Conservation (phyloP, 371 early-diverging fungal species). For the Mucor irregularis region DNA sequence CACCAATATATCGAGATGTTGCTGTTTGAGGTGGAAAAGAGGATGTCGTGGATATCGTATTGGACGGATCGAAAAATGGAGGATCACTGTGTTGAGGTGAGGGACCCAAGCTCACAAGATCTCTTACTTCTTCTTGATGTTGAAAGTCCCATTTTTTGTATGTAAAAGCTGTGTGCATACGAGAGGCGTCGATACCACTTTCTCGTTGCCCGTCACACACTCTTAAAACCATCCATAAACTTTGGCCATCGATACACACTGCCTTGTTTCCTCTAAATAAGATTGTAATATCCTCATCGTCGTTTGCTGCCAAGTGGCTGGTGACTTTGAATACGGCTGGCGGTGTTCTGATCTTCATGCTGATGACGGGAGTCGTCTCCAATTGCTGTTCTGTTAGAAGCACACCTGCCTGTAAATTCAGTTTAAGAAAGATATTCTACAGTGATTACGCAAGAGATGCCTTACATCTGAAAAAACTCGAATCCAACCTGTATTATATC, state of each 20-base stretch:
- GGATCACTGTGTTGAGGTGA: slow-evolving; percentile 7
- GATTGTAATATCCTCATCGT: slow-evolving; percentile 64
- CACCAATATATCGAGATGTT: slow-evolving; percentile 59
- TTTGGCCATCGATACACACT: slow-evolving; percentile 63
- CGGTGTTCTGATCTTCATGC: slow-evolving; percentile 56
- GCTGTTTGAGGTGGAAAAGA: slow-evolving; percentile 32
- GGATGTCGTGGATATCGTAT: not conserved
- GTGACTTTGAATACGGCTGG: slow-evolving; percentile 39
- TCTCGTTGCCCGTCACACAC: slow-evolving; percentile 51
- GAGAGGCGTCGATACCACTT: slow-evolving; percentile 44
- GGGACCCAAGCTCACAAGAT: slow-evolving; percentile 55
- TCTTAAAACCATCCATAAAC: slow-evolving; percentile 60
- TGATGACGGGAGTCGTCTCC: slow-evolving; percentile 49
- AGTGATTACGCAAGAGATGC: too few species aligned
- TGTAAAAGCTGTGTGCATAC: slow-evolving; percentile 52
- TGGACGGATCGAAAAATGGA: slow-evolving; percentile 14
- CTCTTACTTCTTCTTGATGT: slow-evolving; percentile 52
- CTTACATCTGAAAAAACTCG: slow-evolving; percentile 61
- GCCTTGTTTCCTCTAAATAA: slow-evolving; percentile 53
- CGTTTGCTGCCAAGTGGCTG: slow-evolving; percentile 21
- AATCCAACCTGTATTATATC: slow-evolving; percentile 64
- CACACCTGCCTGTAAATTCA: slow-evolving; percentile 56
- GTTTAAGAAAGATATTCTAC: too few species aligned
- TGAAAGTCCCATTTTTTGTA: slow-evolving; percentile 64
- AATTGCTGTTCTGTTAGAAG: slow-evolving; percentile 59